These are phyloP conservation scores for Neoscytalidium dimidiatum DNA, from an alignment of 2,329 filamentous ascomycete species.

Conservation along the genomic window DNA sequence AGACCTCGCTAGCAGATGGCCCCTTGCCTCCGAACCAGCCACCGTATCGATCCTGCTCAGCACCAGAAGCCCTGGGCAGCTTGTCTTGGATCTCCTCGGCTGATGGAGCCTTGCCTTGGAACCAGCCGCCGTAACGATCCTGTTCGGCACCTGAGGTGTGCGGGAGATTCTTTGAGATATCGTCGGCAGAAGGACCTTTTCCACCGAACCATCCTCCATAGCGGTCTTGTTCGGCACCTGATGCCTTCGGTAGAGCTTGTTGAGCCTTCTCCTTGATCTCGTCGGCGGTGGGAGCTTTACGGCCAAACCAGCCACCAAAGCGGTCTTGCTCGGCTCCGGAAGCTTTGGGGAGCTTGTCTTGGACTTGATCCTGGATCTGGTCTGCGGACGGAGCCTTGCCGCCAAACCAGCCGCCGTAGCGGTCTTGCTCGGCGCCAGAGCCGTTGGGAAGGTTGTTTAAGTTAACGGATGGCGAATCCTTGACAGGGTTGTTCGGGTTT, in stretches of 20 bases:
- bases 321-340: constrained; percentile 9
- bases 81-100: background rate
- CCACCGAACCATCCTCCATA: constrained; percentile 5
- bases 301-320: constrained; percentile 17
- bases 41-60: constrained; percentile 10
- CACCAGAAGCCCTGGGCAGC: background rate
- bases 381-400: constrained; percentile 12
- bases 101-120: background rate
- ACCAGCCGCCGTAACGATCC: constrained; percentile 11
- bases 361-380: background rate
- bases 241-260: background rate
- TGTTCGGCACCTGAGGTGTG: constrained; percentile 17
- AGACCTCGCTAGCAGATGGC: background rate
- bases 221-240: constrained; percentile 18
- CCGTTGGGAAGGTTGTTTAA: constrained; percentile 15
- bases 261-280: constrained; percentile 5
- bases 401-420: constrained; percentile 17
- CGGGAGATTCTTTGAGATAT: background rate
- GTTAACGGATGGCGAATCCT: constrained; percentile 14
- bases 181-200: constrained; percentile 10
- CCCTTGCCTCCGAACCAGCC: constrained; percentile 15
- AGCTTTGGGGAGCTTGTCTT: constrained; percentile 6
- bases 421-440: constrained; percentile 19
- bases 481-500: constrained; percentile 18
- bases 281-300: background rate